Conservation (phyloP, 306 rosid genomes). For the Castanospermum australe region DNA sequence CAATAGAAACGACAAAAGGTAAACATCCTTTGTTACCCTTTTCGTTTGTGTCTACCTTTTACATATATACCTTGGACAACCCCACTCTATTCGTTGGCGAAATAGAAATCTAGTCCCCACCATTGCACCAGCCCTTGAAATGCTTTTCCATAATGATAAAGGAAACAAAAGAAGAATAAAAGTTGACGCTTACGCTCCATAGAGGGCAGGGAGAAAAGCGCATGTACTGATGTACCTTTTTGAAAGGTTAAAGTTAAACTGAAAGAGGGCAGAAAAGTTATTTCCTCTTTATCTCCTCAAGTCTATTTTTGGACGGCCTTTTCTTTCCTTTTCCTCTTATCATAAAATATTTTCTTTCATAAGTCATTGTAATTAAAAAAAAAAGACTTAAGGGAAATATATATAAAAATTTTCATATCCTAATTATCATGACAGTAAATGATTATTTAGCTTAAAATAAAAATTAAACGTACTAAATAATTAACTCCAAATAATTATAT, state of each 20-base stretch:
- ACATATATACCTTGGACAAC: conserved; percentile 15
- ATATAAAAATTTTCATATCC: too few relatives aligned
- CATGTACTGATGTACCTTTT: conserved; percentile 58
- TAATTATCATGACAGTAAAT: too few relatives aligned
- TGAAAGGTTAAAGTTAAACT: conserved; percentile 33
- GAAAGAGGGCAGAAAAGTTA: conserved; percentile 25
- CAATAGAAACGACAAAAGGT: not conserved
- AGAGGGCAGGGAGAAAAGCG: conserved; percentile 52
- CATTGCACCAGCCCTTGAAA: conserved; percentile 26
- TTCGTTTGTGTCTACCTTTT: not conserved
- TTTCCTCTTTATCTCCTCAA: conserved; percentile 25
- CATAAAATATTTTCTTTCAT: too few relatives aligned
- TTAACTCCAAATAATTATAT: not conserved
- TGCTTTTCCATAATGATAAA: conserved; percentile 44
- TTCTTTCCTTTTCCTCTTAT: too few relatives aligned
- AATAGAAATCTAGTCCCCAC: conserved; percentile 44
- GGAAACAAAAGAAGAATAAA: conserved; percentile 36
- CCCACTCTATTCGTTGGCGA: conserved; percentile 15
- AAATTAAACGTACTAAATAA: too few relatives aligned
- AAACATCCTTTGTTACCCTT: conserved; percentile 13
- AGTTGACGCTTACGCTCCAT: conserved; percentile 50
- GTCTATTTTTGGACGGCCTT: conserved; percentile 2
- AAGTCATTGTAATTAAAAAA: too few relatives aligned
- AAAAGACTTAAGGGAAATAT: too few relatives aligned
- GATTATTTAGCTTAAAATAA: too few relatives aligned